Conservation (phyloP, 345 rosid species). For the Geranium rotundifolium region DNA sequence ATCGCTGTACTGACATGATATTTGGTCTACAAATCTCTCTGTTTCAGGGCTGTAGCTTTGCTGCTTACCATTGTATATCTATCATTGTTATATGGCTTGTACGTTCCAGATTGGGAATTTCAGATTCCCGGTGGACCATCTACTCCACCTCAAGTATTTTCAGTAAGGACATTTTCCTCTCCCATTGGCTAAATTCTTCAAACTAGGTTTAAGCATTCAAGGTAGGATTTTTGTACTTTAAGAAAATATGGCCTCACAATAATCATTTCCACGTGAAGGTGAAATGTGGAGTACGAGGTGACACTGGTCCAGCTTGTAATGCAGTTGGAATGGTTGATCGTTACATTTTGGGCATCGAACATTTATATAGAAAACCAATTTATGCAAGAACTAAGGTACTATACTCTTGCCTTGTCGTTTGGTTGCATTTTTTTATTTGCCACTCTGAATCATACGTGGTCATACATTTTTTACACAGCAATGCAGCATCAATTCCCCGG, state of each 20-base stretch:
- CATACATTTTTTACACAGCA: constrained; percentile 17
- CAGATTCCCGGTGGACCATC: constrained; percentile 30
- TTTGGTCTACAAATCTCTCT: constrained; percentile 4
- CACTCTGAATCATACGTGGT: neutral
- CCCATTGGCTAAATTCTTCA: neutral
- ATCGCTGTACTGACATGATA: neutral
- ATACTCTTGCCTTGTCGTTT: constrained; percentile 3
- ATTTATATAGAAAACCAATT: constrained; percentile 59
- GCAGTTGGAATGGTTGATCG: constrained; percentile 83
- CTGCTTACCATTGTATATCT: constrained; percentile 32
- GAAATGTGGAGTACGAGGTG: constrained; percentile 63
- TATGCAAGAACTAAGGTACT: constrained; percentile 54
- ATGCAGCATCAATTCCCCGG: constrained; percentile 62
- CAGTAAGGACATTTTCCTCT: constrained; percentile 21
- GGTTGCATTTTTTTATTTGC: neutral
- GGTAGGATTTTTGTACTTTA: neutral
- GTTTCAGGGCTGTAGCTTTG: constrained; percentile 34
- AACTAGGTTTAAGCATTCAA: neutral
- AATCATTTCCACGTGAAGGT: constrained; percentile 33
- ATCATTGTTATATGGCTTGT: constrained; percentile 42
- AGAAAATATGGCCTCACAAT: neutral
- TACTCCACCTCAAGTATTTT: constrained; percentile 24
- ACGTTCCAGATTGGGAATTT: constrained; percentile 65
- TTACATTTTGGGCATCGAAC: constrained; percentile 47
- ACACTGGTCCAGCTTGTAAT: constrained; percentile 80